phyloP scores from a whole-genome alignment of 441 rosid genomes.

The Syzygium syzygioides region DNA sequence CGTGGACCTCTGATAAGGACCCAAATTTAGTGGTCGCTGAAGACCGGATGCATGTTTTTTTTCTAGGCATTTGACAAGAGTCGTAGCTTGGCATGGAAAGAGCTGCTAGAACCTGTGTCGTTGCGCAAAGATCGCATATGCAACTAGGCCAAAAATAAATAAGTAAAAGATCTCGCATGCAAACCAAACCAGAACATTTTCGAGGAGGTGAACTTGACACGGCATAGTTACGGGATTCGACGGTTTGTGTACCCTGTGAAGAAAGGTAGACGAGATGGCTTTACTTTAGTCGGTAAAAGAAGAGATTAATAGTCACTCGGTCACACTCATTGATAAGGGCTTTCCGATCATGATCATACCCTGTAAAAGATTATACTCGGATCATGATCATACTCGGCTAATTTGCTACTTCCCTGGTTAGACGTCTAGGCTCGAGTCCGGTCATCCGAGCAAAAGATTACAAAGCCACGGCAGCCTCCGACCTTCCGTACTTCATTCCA shows the following conservation, averaged over 20 bases:
- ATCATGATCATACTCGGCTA: not conserved
- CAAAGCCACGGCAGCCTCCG: not conserved
- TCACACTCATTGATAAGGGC: rapidly evolving
- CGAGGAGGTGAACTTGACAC: not conserved
- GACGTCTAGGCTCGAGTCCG: rapidly evolving
- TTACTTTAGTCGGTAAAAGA: not conserved
- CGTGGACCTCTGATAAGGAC: not conserved
- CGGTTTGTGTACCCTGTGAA: rapidly evolving
- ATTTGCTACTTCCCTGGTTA: not conserved
- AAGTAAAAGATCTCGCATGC: not conserved
- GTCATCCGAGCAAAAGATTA: not conserved
- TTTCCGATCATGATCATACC: not conserved
- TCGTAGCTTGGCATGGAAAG: not conserved
- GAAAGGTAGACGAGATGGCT: not conserved
- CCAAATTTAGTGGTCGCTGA: not conserved
- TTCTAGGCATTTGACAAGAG: not conserved
- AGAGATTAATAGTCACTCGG: not conserved
- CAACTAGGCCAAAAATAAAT: too few species aligned
- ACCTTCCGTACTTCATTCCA: not conserved
- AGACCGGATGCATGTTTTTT: not conserved
- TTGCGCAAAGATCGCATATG: not conserved
- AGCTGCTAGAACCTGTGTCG: not conserved
- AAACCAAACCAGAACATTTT: not conserved
- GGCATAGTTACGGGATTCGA: not conserved
- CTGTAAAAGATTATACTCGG: too few species aligned